Base-by-base conservation (phyloP, 768 basidiomycete species). In the Rhizopogon vesiculosus region DNA sequence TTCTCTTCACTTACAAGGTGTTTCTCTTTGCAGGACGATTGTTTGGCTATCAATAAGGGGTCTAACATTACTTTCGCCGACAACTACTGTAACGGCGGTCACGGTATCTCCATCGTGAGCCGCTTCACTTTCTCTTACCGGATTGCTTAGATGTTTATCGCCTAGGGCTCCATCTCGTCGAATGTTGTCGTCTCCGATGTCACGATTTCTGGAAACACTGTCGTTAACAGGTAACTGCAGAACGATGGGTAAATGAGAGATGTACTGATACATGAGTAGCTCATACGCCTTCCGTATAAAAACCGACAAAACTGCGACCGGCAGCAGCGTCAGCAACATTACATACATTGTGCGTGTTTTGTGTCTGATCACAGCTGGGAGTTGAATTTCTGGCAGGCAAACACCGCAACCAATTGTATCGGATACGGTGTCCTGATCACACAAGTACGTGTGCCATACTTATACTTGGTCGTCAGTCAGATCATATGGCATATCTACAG, bases 201-300 rank as follows among this genome's bases (percentile, higher is more conserved):
- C 31, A 56, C 71, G 8, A 78, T 88, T 58, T 66, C 63, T 4
- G 73, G 73, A 28, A 87, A 87, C 69, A 78, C 67, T 2, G 71
- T 87, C 55, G 71, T 73, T n/a, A 73, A 83, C 70, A 80, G 82
- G 84, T 80, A 51, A 50, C 68, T 50, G 5, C 3, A 54, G 19
- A 31, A 3, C 13, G 0, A 15, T 4, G 22, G 5, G 19, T 16
- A 5, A 16, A 25, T 38, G 22, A n/a, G 19, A 25, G 8, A 52
- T 25, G 38, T 33, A 62, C 44, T 39, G 15, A 29, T 45, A 15
- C 5, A 9, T 3, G 3, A n/a, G 31, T 28, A 83, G 82, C 56
- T 68, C 72, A 52, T 78, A 80, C 63, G 83, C 77, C 0, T 73
- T 87, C 45, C 80, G 85, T 45, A 86, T 88, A 69, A 88, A 86